These are phyloP conservation scores for Murraya koenigii DNA, from an alignment of 345 rosid species.

Conservation along the genomic window DNA sequence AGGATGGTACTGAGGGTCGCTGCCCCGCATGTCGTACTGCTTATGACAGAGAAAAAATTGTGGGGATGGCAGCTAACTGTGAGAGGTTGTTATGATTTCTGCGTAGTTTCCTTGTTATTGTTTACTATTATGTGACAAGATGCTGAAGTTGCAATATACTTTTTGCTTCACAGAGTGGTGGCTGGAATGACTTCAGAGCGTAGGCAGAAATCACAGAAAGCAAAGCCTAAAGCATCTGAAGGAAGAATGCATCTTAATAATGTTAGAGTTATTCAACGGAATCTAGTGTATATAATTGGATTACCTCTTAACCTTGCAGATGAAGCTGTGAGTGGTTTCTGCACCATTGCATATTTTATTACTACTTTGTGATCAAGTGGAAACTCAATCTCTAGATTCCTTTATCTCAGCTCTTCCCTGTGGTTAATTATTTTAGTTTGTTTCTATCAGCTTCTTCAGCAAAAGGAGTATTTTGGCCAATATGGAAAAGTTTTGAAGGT, in stretches of 20 bases:
- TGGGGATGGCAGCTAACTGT: constrained; percentile 66
- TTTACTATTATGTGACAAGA: neutral
- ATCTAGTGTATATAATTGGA: constrained; percentile 75
- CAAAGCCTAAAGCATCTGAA: constrained; percentile 55
- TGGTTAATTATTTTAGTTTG: neutral
- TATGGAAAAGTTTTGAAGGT: constrained; percentile 75
- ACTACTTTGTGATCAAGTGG: neutral
- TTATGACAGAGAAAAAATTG: constrained; percentile 91
- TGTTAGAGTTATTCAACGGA: constrained; percentile 62
- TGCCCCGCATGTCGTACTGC: constrained; percentile 89
- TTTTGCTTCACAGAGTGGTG: constrained; percentile 29
- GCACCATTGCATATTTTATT: neutral
- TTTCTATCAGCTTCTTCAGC: constrained; percentile 54
- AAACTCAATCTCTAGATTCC: neutral
- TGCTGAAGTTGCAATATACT: constrained; percentile 1
- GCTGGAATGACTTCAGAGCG: constrained; percentile 39
- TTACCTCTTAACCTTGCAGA: constrained; percentile 66
- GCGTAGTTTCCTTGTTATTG: neutral
- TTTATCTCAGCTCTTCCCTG: neutral
- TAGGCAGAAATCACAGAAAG: constrained; percentile 46
- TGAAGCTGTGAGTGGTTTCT: constrained; percentile 49
- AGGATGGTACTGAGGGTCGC: constrained; percentile 74
- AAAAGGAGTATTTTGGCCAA: constrained; percentile 63
- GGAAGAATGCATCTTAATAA: constrained; percentile 66
- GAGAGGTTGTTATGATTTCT: constrained; percentile 48